Conservation (phyloP, 2,329 filamentous ascomycete species). For the Xylariaceae sp. region DNA sequence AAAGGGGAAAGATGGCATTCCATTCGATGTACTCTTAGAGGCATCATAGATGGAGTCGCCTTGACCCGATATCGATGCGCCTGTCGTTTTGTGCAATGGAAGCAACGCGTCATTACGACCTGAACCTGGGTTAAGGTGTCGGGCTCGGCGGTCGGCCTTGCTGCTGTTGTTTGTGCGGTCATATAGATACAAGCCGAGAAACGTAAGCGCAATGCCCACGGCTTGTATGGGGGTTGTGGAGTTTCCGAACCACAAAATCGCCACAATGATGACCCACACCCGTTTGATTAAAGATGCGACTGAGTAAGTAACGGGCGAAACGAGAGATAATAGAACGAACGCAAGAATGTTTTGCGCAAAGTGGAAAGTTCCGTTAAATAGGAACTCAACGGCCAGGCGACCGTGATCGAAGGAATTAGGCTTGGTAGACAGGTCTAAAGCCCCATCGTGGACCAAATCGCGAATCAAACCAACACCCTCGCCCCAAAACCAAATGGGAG, state of each 20-base stretch:
- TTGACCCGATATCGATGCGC: slow-evolving; percentile 31
- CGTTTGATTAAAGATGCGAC: slow-evolving; percentile 95
- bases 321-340: slow-evolving; percentile 85
- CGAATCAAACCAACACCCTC: slow-evolving; percentile 74
- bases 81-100: slow-evolving; percentile 53
- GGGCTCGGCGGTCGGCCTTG: slow-evolving; percentile 77
- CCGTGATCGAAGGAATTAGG: slow-evolving; percentile 72
- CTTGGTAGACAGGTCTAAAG: slow-evolving; percentile 54
- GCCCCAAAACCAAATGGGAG: slow-evolving; percentile 88
- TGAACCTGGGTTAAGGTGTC: slow-evolving; percentile 53
- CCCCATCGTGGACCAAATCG: slow-evolving; percentile 78
- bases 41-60: slow-evolving; percentile 37
- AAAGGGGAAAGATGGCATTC: slow-evolving; percentile 37
- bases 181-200: slow-evolving; percentile 89
- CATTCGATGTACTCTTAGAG: slow-evolving; percentile 29
- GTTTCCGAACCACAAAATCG: slow-evolving; percentile 94
- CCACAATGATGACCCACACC: slow-evolving; percentile 92
- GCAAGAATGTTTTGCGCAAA: slow-evolving; percentile 95
- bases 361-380: slow-evolving; percentile 96
- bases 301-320: slow-evolving; percentile 94
- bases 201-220: slow-evolving; percentile 80
- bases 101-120: slow-evolving; percentile 49
- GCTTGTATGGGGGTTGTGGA: slow-evolving; percentile 78
- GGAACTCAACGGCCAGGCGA: slow-evolving; percentile 71
- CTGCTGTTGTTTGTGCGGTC: slow-evolving; percentile 86